Evolutionary conservation across 2,329 filamentous ascomycete species (phyloP).

Genomic region (Apiospora malaysiana): DNA sequence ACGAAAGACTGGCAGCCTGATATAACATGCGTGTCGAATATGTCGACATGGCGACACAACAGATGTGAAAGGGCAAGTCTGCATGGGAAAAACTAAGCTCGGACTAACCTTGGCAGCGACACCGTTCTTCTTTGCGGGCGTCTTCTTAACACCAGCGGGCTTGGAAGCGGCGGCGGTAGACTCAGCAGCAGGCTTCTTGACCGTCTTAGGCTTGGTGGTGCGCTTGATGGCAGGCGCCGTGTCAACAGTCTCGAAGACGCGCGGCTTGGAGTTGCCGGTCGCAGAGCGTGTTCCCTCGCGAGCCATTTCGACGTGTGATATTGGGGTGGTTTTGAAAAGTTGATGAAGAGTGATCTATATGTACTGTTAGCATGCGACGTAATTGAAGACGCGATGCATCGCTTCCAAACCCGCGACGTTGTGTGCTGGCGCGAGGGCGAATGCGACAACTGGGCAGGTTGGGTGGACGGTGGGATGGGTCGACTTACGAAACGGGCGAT

Average conservation of each 20-base stretch:
- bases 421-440: conserved; percentile 32
- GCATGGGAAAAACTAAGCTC: not conserved
- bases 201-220: conserved; percentile 39
- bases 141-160: conserved; percentile 41
- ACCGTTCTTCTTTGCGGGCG: conserved; percentile 39
- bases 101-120: conserved; percentile 31
- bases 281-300: conserved; percentile 58
- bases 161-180: conserved; percentile 38
- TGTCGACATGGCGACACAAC: not conserved
- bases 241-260: conserved; percentile 56
- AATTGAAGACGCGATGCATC: conserved; percentile 23
- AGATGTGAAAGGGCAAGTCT: not conserved
- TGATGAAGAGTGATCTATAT: conserved; percentile 22
- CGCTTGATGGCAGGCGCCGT: conserved; percentile 53
- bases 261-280: conserved; percentile 59
- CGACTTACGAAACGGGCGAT: conserved; percentile 26
- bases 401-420: conserved; percentile 31
- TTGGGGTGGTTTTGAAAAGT: conserved; percentile 20
- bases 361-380: conserved; percentile 33
- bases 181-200: conserved; percentile 1
- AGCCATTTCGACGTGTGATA: conserved; percentile 43
- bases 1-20: not conserved
- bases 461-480: conserved; percentile 26
- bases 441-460: conserved; percentile 37
- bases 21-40: not conserved